Percentiles rank a stretch among this genome's conserved stretches.
These are phyloP conservation scores for Phytopythium boreale DNA, from an alignment of 352 stramenopile genomes.

Conservation along the genomic window DNA sequence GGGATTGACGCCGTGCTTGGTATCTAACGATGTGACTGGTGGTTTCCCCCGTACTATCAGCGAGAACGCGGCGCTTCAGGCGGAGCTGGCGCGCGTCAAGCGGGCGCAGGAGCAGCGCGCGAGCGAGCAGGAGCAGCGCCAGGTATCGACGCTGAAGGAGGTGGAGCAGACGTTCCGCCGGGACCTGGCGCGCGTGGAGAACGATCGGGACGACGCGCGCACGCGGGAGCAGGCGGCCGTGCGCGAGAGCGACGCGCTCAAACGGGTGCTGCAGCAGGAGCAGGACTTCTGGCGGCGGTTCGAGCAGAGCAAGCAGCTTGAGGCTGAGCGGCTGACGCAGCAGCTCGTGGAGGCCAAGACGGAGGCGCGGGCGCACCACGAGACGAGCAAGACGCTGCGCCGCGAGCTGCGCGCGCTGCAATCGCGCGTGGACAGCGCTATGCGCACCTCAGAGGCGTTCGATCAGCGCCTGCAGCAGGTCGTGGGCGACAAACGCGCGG, in stretches of 20 bases:
- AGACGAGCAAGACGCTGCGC: conserved; percentile 30
- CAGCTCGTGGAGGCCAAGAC: conserved; percentile 30
- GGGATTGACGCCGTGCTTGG: too few species aligned
- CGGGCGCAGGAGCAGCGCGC: not conserved
- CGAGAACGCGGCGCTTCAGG: conserved; percentile 10
- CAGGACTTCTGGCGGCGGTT: conserved; percentile 40
- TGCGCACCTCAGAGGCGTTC: conserved; percentile 44
- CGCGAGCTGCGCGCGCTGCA: conserved; percentile 45
- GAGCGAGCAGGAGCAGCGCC: conserved; percentile 10
- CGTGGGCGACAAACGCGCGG: conserved; percentile 41
- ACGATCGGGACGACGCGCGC: conserved; percentile 11
- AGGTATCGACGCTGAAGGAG: conserved; percentile 11
- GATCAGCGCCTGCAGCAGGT: conserved; percentile 46
- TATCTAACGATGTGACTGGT: not conserved
- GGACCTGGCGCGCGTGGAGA: conserved; percentile 12
- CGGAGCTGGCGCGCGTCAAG: conserved; percentile 11
- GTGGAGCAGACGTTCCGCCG: conserved; percentile 21
- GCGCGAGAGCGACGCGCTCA: conserved; percentile 34
- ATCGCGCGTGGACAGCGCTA: conserved; percentile 41
- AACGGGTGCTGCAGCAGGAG: conserved; percentile 44
- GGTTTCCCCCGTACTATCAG: not conserved
- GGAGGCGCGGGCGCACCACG: conserved; percentile 23
- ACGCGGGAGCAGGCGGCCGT: conserved; percentile 20
- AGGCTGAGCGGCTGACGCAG: conserved; percentile 28
- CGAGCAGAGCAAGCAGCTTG: conserved; percentile 16